These are phyloP conservation scores for Hypoxylon sp. DNA, from an alignment of 2,329 filamentous ascomycete genomes.

Conservation along the genomic window DNA sequence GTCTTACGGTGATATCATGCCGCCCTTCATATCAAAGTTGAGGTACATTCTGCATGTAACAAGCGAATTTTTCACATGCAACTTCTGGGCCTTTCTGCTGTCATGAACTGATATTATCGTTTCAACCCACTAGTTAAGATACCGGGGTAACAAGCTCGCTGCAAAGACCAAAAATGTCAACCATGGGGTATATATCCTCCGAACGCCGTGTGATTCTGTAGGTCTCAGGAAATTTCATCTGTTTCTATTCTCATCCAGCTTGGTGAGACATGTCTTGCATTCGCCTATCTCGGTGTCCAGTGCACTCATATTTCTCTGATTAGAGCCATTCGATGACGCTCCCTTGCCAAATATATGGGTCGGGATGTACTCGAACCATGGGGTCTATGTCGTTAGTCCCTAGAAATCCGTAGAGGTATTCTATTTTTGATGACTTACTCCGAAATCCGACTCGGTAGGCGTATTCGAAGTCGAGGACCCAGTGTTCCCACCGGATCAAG, in stretches of 20 bases:
- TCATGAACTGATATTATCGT: background rate
- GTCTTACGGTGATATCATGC: background rate
- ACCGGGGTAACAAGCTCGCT: background rate
- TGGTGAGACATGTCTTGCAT: background rate
- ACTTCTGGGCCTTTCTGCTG: background rate
- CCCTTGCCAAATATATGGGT: constrained; percentile 53
- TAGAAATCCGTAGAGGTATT: background rate
- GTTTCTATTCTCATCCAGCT: background rate
- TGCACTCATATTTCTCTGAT: constrained; percentile 6
- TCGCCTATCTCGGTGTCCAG: background rate
- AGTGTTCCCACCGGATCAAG: constrained; percentile 50
- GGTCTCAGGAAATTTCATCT: constrained; percentile 8
- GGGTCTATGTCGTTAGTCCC: constrained; percentile 48
- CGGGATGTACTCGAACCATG: constrained; percentile 50
- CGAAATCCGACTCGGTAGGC: constrained; percentile 50
- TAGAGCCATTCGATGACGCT: constrained; percentile 51
- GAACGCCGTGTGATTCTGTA: constrained; percentile 34
- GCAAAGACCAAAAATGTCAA: constrained; percentile 25
- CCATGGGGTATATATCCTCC: constrained; percentile 40
- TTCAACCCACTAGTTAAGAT: constrained; percentile 4
- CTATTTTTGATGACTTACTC: constrained; percentile 45
- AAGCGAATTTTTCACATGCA: background rate
- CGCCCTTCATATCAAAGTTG: background rate
- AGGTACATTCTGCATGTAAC: background rate
- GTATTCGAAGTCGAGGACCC: constrained; percentile 50